Evolutionary conservation across 257 asterid species (phyloP).

Genomic region (Primulina eburnea): DNA sequence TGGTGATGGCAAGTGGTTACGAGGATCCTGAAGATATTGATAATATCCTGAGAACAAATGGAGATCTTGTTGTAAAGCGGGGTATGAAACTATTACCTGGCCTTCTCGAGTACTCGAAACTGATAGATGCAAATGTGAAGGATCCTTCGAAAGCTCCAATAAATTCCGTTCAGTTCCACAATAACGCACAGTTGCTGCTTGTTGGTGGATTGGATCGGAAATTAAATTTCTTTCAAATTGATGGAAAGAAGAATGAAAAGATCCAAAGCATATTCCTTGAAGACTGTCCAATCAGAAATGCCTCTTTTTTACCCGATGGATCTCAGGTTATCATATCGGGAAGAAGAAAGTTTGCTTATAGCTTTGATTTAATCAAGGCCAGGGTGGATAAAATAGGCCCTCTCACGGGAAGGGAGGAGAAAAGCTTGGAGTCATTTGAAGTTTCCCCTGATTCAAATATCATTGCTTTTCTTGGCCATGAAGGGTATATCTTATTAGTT

Average conservation of each 20-base stretch:
- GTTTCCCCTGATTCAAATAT: conserved; percentile 87
- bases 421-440: conserved; percentile 85
- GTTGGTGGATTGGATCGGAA: conserved; percentile 79
- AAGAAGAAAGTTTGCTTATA: conserved; percentile 81
- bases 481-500: conserved; percentile 78
- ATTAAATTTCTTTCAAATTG: conserved; percentile 77
- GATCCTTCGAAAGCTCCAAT: conserved; percentile 60
- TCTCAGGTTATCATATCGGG: conserved; percentile 77
- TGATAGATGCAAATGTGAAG: conserved; percentile 71
- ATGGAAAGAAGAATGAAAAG: conserved; percentile 75
- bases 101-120: conserved; percentile 66
- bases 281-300: conserved; percentile 76
- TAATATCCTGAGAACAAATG: conserved; percentile 60
- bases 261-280: conserved; percentile 81
- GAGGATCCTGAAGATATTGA: conserved; percentile 32
- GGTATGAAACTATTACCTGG: conserved; percentile 62
- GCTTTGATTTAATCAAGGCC: conserved; percentile 75
- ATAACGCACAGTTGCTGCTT: conserved; percentile 79
- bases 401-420: conserved; percentile 85
- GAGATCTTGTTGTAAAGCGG: conserved; percentile 62
- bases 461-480: conserved; percentile 85
- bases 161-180: conserved; percentile 87
- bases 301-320: conserved; percentile 87
- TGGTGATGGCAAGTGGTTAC: conserved; percentile 38
- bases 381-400: conserved; percentile 74